Evolutionary conservation across 495 filamentous ascomycete genomes (phyloP), one percentile per base, ranked within the genome.

Genomic region (Penicillium mononematosum): DNA sequence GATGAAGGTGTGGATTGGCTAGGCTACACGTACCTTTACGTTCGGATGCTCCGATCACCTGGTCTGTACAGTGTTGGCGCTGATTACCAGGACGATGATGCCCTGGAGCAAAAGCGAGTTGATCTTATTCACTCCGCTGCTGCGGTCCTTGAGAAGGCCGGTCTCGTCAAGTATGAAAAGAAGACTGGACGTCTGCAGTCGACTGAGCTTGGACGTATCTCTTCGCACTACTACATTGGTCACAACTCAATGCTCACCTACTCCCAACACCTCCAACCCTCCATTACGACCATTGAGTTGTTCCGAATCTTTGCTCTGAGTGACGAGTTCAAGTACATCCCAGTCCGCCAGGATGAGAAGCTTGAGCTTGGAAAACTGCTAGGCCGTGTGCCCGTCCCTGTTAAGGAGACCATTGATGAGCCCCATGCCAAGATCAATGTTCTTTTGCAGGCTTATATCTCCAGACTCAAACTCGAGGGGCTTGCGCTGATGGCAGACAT

Each of bases 401-500:
- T 99, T 57, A 99, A 99, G 74, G 94, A 99, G 70, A 88, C 88
- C 57, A 92, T 98, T 58, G 95, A 98, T 59, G 94, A 99, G 66
- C 90, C 95, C 22, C 92, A 96, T 38, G 90, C 92, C 29, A 99
- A 99, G 77, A 96, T 99, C 78, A 99, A 99, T 67, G 95, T 98
- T n/a, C 81, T 99, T 22, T 79, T 99, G 6, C 94, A 99, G 65
- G 94, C 95, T 12, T 97, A 94, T 67, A 97, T 99, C 53, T 97
- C 93, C 25, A 83, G 95, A 42, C 85, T 99, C 34, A 92, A 91
- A 69, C 85, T 99, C 4, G 93, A 98, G 41, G 94, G 94, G 2
- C 77, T 98, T 56, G 95, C 94, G 9, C 74, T 99, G 61, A 96
- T 98, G 95, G 93, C 95, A 20, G 94, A 99, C 69, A 85, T 98